Evolutionary conservation across 306 rosid genomes (phyloP).

Genomic region (Dicorynia guianensis): DNA sequence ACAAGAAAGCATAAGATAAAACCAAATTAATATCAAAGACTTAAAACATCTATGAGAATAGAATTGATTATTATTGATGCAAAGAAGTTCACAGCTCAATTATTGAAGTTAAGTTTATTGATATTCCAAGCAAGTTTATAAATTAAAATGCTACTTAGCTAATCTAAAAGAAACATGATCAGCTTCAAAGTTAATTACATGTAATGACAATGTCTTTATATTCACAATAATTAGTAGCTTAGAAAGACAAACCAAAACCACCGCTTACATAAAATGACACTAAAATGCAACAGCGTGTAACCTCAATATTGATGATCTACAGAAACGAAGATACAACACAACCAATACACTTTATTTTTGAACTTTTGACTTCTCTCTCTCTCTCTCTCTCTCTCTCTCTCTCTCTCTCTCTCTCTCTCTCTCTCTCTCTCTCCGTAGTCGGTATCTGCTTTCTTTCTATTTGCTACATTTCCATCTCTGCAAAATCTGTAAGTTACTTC

Average conservation of each 20-base stretch:
- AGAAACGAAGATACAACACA: constrained; percentile 39
- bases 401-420: constrained; percentile 9
- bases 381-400: no score
- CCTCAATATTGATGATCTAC: constrained; percentile 36
- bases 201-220: not conserved
- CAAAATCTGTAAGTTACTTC: constrained; percentile 49
- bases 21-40: no score
- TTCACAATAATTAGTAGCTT: constrained; percentile 2
- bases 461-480: constrained; percentile 48
- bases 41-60: no score
- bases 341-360: constrained; percentile 34
- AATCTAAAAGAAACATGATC: no score
- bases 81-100: not conserved
- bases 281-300: constrained; percentile 31
- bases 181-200: no score
- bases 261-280: constrained; percentile 36
- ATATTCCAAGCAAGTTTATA: no score
- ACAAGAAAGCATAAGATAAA: not conserved
- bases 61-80: not conserved
- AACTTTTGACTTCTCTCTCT: not conserved
- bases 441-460: constrained; percentile 36
- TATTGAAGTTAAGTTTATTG: no score
- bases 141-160: no score
- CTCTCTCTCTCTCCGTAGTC: constrained; percentile 5
- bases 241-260: not conserved